Base-by-base conservation (phyloP, 2,329 filamentous ascomycete species). In the Hymenoscyphus albidus region DNA sequence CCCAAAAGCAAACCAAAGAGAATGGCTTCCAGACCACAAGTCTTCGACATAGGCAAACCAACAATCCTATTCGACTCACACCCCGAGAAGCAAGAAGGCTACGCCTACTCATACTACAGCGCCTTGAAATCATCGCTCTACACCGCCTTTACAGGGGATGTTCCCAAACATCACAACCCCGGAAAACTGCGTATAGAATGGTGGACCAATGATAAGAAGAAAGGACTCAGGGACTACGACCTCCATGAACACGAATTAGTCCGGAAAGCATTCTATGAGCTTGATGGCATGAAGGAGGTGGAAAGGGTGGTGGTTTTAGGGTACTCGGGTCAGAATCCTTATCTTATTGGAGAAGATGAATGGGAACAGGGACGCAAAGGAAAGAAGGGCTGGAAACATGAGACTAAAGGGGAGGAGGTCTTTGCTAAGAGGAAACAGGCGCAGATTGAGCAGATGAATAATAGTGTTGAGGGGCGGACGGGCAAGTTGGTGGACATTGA, bases 1-100 rank as follows among this genome's bases (percentile, higher is more conserved):
- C 48, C 48, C 48, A 54, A 13, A 54, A 54, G 2, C 18, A 12
- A 22, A 54, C 18, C 18, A 12, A n/a, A 27, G 22, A 54, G 35
- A 54, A 54, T 54, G 48, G 31, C 18, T 54, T 54, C 48, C 10
- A 54, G 55, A 58, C 13, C 31, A 9, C 57, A n/a, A 38, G 38
- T 35, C 7, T 42, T 42, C 35, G 18, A 39, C 39, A 59, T 69
- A 60, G 71, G 70, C 48, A 59, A 56, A 0, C 71, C 70, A 3
- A 68, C 64, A 38, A 71, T 72, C 18, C 71, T 73, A 63, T 69
- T 73, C 48, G 72, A 73, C 57, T 72, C 71, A 10, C 68, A 72
- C 38, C 72, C 72, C 2, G 69, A 72, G 59, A 65, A 73, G 60
- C 70, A 72, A 63, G 69, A 71, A 54, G 59, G 63, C 18, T 71